Percentiles rank a stretch among this genome's conserved stretches.
These are phyloP conservation scores for Chaetomium globosum DNA, from an alignment of 2,329 filamentous ascomycete genomes.

Conservation along the genomic window DNA sequence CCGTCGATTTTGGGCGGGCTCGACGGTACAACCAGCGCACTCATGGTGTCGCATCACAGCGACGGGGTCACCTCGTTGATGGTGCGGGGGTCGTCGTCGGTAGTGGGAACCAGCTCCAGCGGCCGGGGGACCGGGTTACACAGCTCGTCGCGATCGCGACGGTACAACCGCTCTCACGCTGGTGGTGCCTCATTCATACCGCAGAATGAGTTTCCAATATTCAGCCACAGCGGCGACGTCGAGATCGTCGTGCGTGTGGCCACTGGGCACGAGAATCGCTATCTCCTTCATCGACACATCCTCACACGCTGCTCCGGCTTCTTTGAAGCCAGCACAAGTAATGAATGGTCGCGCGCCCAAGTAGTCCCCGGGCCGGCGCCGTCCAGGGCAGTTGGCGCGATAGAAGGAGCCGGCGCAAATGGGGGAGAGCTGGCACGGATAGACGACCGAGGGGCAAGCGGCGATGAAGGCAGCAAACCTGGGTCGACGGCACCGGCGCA, in stretches of 20 bases:
- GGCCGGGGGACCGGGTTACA: constrained; percentile 33
- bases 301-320: constrained; percentile 89
- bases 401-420: constrained; percentile 27
- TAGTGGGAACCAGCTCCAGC: constrained; percentile 38
- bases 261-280: constrained; percentile 74
- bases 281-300: constrained; percentile 84
- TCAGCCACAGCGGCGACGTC: constrained; percentile 87
- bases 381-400: constrained; percentile 40
- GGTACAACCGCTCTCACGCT: constrained; percentile 79
- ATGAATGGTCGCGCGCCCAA: constrained; percentile 68
- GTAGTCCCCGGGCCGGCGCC: constrained; percentile 40
- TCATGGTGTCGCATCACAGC: constrained; percentile 43
- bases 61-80: constrained; percentile 41
- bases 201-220: constrained; percentile 91
- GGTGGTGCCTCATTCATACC: constrained; percentile 69
- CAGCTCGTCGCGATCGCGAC: constrained; percentile 42
- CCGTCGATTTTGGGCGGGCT: constrained; percentile 16
- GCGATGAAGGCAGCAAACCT: constrained; percentile 44
- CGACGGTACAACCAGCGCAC: constrained; percentile 27
- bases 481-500: constrained; percentile 44
- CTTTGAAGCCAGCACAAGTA: constrained; percentile 83
- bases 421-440: constrained; percentile 57
- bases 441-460: constrained; percentile 48
- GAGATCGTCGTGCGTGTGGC: constrained; percentile 75
- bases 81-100: constrained; percentile 42